phyloP scores from a whole-genome alignment of 768 basidiomycete genomes.

The Lactifluus piperatus region DNA sequence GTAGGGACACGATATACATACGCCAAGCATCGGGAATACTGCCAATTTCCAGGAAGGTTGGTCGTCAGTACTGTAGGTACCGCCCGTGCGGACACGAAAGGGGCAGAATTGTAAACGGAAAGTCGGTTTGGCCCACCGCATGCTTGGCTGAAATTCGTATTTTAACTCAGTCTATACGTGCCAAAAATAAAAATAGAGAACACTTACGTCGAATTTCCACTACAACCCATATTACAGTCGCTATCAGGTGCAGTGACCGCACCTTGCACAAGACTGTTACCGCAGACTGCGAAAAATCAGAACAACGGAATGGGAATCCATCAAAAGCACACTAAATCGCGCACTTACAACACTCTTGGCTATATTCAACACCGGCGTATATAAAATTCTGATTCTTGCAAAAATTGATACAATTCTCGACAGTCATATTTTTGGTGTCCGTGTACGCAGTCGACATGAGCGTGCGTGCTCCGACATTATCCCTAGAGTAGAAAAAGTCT shows the following conservation, averaged over 20 bases:
- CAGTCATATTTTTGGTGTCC: conserved; percentile 50
- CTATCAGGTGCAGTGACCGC: conserved; percentile 41
- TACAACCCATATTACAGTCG: conserved; percentile 67
- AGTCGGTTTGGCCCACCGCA: conserved; percentile 68
- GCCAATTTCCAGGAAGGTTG: conserved; percentile 55
- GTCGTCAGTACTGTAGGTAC: conserved; percentile 50
- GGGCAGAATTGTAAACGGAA: conserved; percentile 53
- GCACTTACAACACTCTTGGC: conserved; percentile 52
- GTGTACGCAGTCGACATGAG: conserved; percentile 41
- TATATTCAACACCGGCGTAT: conserved; percentile 66
- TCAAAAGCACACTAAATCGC: background rate
- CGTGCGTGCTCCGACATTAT: conserved; percentile 47
- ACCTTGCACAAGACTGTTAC: conserved; percentile 51
- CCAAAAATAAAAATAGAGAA: conserved; percentile 24
- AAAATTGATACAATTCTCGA: conserved; percentile 40
- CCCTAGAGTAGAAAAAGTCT: conserved; percentile 35
- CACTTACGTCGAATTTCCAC: conserved; percentile 57
- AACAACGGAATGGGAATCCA: background rate
- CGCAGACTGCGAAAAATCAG: conserved; percentile 46
- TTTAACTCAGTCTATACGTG: conserved; percentile 2
- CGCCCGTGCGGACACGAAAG: conserved; percentile 43
- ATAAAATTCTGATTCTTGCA: conserved; percentile 40
- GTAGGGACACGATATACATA: conserved; percentile 26
- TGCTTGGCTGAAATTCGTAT: conserved; percentile 41
- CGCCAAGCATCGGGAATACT: conserved; percentile 60